These are phyloP conservation scores for Primulina huaijiensis DNA, from an alignment of 257 asterid species.

Conservation along the genomic window DNA sequence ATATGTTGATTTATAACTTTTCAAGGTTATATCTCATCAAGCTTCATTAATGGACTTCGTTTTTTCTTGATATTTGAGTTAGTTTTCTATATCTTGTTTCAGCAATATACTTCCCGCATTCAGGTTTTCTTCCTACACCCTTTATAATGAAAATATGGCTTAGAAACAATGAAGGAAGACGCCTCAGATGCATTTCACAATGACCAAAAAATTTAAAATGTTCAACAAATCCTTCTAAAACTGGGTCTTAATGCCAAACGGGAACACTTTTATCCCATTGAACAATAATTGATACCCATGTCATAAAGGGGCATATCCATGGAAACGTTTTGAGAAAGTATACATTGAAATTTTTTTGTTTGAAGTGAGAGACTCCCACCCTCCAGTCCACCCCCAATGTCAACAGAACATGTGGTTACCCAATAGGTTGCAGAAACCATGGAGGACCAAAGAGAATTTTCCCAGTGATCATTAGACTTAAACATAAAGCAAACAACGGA, in stretches of 20 bases:
- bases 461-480: background rate
- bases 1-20: background rate
- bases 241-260: background rate
- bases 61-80: background rate
- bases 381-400: background rate
- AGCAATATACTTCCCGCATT: background rate
- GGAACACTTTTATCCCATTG: background rate
- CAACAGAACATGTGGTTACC: background rate
- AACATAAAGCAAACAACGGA: background rate
- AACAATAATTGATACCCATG: background rate
- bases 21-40: background rate
- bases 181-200: background rate
- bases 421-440: slow-evolving; percentile 1
- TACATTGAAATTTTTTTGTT: no score
- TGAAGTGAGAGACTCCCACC: background rate
- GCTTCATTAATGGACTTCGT: background rate
- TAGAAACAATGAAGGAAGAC: background rate
- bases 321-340: no score
- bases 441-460: background rate
- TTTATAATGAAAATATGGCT: background rate
- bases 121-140: background rate
- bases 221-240: background rate
- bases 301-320: background rate
- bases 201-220: background rate
- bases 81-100: background rate